These are phyloP conservation scores for Aspergillus leporis DNA, from an alignment of 495 filamentous ascomycete genomes.

Conservation along the genomic window DNA sequence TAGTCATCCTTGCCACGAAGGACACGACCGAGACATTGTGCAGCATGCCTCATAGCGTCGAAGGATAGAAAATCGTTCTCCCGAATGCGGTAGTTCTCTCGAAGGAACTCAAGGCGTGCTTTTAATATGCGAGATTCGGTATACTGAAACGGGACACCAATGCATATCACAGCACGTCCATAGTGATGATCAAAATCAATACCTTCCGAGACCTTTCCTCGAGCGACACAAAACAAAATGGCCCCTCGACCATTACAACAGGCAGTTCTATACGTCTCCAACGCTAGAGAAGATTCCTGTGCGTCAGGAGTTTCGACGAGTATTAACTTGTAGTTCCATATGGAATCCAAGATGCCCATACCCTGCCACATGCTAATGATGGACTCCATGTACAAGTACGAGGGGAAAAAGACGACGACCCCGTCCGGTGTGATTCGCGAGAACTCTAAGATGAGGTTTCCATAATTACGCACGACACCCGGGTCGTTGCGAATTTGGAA, in stretches of 20 bases:
- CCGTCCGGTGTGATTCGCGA: constrained; percentile 93
- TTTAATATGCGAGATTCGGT: constrained; percentile 97
- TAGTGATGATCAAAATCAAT: constrained; percentile 99
- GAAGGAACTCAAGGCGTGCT: constrained; percentile 90
- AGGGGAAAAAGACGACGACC: constrained; percentile 98
- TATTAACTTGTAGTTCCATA: constrained; percentile 99
- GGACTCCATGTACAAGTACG: constrained; percentile 98
- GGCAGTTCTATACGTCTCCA: constrained; percentile 95
- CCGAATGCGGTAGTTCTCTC: constrained; percentile 94
- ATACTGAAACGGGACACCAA: constrained; percentile 98
- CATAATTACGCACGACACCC: constrained; percentile 92
- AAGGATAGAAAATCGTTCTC: constrained; percentile 99
- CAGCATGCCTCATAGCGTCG: constrained; percentile 97
- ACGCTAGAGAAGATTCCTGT: constrained; percentile 91
- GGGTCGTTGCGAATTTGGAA: constrained; percentile 96
- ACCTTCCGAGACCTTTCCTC: constrained; percentile 95
- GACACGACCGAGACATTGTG: constrained; percentile 95
- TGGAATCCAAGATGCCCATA: constrained; percentile 94
- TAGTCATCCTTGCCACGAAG: constrained; percentile 98
- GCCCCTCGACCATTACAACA: constrained; percentile 97
- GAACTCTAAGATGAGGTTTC: constrained; percentile 88
- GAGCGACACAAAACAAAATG: constrained; percentile 88
- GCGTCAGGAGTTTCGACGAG: constrained; percentile 96
- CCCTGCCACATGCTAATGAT: constrained; percentile 99
- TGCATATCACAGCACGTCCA: constrained; percentile 92